These are phyloP conservation scores for Helianthus annuus DNA, from an alignment of 129 eudicot species.

Conservation along the genomic window HanXRQr2.0-SUNRISE NC_035443.2:169589985-169590484, in stretches of 20 bases:
- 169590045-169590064: constrained; percentile 57
- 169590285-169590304: constrained; percentile 41
- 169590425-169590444: constrained; percentile 19
- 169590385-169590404: constrained; percentile 37
- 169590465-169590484: not conserved
- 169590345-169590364: constrained; percentile 43
- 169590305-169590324: constrained; percentile 50
- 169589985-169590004: constrained; percentile 38
- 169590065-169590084: constrained; percentile 21
- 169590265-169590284: constrained; percentile 46
- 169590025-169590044: constrained; percentile 46
- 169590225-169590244: constrained; percentile 25
- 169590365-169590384: constrained; percentile 35
- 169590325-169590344: constrained; percentile 36
- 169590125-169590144: constrained; percentile 25
- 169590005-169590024: constrained; percentile 44
- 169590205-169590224: constrained; percentile 40
- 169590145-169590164: constrained; percentile 23
- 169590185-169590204: constrained; percentile 7
- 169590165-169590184: constrained; percentile 36
- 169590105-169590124: constrained; percentile 46
- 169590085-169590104: constrained; percentile 31
- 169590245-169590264: constrained; percentile 32
- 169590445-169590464: constrained; percentile 17
- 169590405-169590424: constrained; percentile 32